Percentiles rank a stretch among this genome's conserved stretches.
Evolutionary conservation across 495 filamentous ascomycete genomes (phyloP).

Genomic region (Neurospora discreta): DNA sequence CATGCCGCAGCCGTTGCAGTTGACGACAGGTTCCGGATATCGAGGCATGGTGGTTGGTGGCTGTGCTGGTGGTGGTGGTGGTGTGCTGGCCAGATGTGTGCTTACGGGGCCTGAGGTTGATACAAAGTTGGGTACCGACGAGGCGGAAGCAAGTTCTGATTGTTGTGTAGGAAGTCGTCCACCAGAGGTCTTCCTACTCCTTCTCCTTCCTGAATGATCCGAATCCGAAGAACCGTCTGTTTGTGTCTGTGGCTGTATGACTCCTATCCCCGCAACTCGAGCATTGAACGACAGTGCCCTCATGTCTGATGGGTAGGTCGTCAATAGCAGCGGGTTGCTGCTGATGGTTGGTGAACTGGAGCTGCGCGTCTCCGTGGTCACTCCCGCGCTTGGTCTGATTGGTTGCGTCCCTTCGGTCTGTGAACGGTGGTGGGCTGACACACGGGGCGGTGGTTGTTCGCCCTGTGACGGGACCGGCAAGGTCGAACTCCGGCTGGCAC

Average conservation of each 20-base stretch:
- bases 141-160: conserved; percentile 5
- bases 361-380: conserved; percentile 29
- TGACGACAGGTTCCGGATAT: conserved; percentile 59
- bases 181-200: neutral
- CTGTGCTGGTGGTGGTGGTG: conserved; percentile 7
- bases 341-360: conserved; percentile 21
- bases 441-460: conserved; percentile 14
- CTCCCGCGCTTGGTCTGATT: conserved; percentile 27
- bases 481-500: conserved; percentile 32
- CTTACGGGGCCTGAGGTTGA: conserved; percentile 8
- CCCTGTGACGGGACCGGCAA: conserved; percentile 27
- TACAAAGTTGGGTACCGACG: conserved; percentile 5
- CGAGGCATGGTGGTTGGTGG: conserved; percentile 24
- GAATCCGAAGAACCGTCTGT: neutral
- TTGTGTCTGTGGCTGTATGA: conserved; percentile 10
- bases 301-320: conserved; percentile 5
- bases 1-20: conserved; percentile 56
- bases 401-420: conserved; percentile 37
- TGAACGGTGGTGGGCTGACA: conserved; percentile 38
- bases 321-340: neutral
- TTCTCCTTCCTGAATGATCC: neutral
- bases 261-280: conserved; percentile 12
- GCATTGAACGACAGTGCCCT: conserved; percentile 14
- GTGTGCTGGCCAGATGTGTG: neutral
- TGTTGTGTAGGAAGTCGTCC: neutral